phyloP scores from a whole-genome alignment of 208 protist genomes.

The Angomonas deanei region DNA sequence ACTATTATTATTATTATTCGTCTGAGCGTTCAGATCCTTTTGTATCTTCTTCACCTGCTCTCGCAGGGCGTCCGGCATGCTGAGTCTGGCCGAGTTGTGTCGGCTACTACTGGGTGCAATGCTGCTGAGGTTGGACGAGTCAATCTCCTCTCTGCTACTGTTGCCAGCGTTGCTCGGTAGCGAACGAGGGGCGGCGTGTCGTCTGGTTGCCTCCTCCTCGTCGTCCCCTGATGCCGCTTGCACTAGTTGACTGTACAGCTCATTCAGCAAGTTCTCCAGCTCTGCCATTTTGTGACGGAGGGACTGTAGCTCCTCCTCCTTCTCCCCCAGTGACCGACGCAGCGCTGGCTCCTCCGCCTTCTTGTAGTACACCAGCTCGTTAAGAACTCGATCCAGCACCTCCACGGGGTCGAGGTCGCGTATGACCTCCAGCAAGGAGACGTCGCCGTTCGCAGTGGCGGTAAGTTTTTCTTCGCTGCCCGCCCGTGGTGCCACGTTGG shows the following conservation, averaged over 20 bases:
- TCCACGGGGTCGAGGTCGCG: conserved; percentile 7
- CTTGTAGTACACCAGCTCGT: conserved; percentile 19
- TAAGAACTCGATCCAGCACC: conserved; percentile 4
- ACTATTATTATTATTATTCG: not conserved
- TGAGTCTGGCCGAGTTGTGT: not conserved
- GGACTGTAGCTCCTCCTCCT: not conserved
- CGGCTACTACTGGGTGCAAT: not conserved
- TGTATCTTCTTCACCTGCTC: not conserved
- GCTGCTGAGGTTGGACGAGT: no score
- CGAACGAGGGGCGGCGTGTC: no score
- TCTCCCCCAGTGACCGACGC: not conserved
- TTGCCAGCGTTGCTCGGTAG: no score
- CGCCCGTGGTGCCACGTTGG: no score
- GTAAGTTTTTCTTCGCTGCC: no score
- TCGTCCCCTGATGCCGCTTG: not conserved
- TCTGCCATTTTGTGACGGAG: not conserved
- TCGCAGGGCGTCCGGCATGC: conserved; percentile 4
- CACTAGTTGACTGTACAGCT: not conserved
- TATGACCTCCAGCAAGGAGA: not conserved
- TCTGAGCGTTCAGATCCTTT: not conserved
- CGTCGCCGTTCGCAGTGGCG: no score
- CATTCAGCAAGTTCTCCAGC: not conserved
- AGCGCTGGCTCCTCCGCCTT: conserved; percentile 23
- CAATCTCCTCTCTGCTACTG: no score
- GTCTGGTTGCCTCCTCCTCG: not conserved